Conservation (phyloP, 768 basidiomycete genomes). For the Cystobasidium tubakii region DNA sequence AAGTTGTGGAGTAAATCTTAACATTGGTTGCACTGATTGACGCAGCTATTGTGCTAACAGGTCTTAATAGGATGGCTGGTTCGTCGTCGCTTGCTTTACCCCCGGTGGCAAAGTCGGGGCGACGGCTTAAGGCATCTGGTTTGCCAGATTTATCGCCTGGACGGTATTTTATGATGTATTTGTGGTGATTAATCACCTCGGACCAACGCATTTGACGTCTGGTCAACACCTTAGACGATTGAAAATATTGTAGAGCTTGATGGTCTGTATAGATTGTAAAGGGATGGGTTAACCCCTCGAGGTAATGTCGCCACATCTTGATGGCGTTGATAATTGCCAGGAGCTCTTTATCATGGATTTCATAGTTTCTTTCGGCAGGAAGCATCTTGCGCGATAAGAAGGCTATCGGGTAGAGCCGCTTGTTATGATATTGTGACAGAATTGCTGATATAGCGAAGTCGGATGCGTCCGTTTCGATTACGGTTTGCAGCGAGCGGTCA, state of each 20-base stretch:
- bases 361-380: slow-evolving; percentile 53
- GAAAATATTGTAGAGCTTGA: slow-evolving; percentile 47
- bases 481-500: slow-evolving; percentile 6
- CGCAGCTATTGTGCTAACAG: background rate
- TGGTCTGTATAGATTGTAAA: slow-evolving; percentile 47
- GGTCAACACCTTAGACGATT: slow-evolving; percentile 50
- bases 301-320: slow-evolving; percentile 48
- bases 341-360: slow-evolving; percentile 56
- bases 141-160: background rate
- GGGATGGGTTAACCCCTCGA: slow-evolving; percentile 46
- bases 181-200: slow-evolving; percentile 49
- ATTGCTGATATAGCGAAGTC: slow-evolving; percentile 48
- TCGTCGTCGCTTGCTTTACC: slow-evolving; percentile 12
- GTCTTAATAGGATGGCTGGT: slow-evolving; percentile 2
- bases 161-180: slow-evolving; percentile 50
- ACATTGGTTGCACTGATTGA: background rate
- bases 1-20: too few relatives aligned
- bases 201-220: slow-evolving; percentile 54
- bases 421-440: slow-evolving; percentile 47
- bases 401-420: slow-evolving; percentile 6
- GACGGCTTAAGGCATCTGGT: slow-evolving; percentile 35
- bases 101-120: slow-evolving; percentile 31
- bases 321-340: slow-evolving; percentile 53
- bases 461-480: slow-evolving; percentile 46
- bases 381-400: slow-evolving; percentile 31